Evolutionary conservation across 139 green algal species (phyloP).

Genomic region (Deuterostichococcus epilithicus): DNA sequence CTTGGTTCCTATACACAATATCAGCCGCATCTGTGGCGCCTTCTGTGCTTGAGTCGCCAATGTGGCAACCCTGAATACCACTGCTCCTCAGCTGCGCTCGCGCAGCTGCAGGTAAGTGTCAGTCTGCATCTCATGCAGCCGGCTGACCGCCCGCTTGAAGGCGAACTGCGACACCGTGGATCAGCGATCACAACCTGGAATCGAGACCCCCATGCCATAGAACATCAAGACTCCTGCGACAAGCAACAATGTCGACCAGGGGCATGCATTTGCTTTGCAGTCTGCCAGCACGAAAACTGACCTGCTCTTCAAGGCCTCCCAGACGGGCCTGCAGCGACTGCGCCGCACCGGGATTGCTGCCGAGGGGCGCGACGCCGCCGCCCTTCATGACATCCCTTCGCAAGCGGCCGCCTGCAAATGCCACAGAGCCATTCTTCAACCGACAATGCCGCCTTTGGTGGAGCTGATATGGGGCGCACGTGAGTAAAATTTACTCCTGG

Average conservation of each 20-base stretch:
- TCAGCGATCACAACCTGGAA: no score
- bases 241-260: no score
- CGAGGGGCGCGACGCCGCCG: conserved; percentile 60
- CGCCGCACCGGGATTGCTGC: conserved; percentile 4
- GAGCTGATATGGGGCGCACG: neutral
- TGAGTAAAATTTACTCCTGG: neutral
- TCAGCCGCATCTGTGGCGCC: no score
- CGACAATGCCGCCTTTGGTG: neutral
- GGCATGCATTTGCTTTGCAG: no score
- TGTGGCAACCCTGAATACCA: no score
- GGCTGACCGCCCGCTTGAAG: conserved; percentile 67
- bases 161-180: conserved; percentile 50
- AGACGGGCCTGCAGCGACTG: conserved; percentile 29
- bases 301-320: conserved; percentile 64
- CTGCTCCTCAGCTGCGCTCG: neutral
- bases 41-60: no score
- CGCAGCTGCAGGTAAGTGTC: neutral
- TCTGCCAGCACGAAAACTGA: no score
- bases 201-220: no score
- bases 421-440: neutral
- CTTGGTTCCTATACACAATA: no score
- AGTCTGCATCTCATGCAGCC: conserved; percentile 66
- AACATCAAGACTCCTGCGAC: no score
- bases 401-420: conserved; percentile 43
- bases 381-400: conserved; percentile 48